These are phyloP conservation scores for Verticillium isaacii DNA, from an alignment of 2,329 filamentous ascomycete species.

Conservation along the genomic window DNA sequence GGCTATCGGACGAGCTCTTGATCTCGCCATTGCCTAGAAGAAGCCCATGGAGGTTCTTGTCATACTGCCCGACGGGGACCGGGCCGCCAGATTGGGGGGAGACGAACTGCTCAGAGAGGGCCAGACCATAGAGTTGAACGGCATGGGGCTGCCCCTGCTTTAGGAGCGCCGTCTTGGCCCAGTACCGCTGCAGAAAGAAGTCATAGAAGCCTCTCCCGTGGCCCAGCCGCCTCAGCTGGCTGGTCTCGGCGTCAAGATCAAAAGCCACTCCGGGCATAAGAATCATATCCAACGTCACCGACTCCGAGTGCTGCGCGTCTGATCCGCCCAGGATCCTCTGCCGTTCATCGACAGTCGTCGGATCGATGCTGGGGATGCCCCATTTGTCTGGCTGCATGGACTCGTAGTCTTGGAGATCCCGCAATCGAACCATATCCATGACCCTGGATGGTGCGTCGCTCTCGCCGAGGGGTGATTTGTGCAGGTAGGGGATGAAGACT, in stretches of 20 bases:
- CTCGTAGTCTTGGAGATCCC: conserved; percentile 71
- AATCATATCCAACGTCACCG: conserved; percentile 69
- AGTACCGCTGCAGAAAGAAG: conserved; percentile 77
- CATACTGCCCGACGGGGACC: conserved; percentile 71
- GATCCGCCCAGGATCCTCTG: conserved; percentile 68
- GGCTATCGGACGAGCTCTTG: conserved; percentile 22
- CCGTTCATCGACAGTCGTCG: conserved; percentile 58
- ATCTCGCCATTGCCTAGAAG: conserved; percentile 66
- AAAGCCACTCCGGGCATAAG: conserved; percentile 93
- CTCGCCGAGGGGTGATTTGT: conserved; percentile 48
- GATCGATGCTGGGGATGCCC: conserved; percentile 86
- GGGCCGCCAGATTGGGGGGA: conserved; percentile 48
- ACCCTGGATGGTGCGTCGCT: conserved; percentile 55
- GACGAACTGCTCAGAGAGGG: conserved; percentile 81
- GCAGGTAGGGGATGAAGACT: conserved; percentile 89
- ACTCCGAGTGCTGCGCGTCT: conserved; percentile 36
- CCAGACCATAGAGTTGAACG: conserved; percentile 66
- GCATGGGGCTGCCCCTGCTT: conserved; percentile 27
- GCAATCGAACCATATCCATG: conserved; percentile 93
- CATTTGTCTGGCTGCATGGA: conserved; percentile 74
- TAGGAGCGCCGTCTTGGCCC: conserved; percentile 34
- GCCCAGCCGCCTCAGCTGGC: conserved; percentile 68
- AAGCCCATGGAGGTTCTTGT: conserved; percentile 76
- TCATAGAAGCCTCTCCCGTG: conserved; percentile 98
- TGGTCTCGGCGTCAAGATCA: conserved; percentile 52